These are phyloP conservation scores for Arthroderma uncinatum DNA, from an alignment of 2,329 filamentous ascomycete genomes.

Conservation along the genomic window DNA sequence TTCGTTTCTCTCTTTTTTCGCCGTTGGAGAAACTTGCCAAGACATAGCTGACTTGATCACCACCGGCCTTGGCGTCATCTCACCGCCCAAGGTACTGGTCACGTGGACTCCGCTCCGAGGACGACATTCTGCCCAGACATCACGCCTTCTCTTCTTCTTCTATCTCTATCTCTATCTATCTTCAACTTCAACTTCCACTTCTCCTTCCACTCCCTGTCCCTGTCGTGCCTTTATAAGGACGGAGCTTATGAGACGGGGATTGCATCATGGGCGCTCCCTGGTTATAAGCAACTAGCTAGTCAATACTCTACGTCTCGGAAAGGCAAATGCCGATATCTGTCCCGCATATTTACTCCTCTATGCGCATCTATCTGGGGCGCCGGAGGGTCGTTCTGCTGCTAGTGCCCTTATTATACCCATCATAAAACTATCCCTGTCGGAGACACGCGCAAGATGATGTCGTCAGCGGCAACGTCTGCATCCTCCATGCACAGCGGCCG, in stretches of 20 bases:
- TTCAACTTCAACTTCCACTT: background rate
- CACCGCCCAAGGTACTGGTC: background rate
- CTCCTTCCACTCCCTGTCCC: no score
- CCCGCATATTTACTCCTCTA: no score
- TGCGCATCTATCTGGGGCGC: no score
- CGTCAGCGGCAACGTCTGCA: conserved; percentile 6
- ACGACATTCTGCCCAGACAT: background rate
- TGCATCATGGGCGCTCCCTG: no score
- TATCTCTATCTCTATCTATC: background rate
- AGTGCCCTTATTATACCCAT: no score
- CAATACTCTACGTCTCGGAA: no score
- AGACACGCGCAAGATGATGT: background rate
- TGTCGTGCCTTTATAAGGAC: no score
- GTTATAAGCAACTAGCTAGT: no score
- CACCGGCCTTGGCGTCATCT: background rate
- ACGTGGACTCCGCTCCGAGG: background rate
- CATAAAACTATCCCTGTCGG: background rate
- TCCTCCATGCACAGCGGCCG: conserved; percentile 1
- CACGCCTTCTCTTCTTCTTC: conserved; percentile 1
- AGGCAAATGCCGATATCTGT: no score
- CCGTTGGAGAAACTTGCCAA: background rate
- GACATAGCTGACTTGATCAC: background rate
- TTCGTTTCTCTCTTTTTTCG: no score
- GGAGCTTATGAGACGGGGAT: no score
- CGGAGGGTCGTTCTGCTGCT: no score